These are phyloP conservation scores for Shiraia sp. DNA, from an alignment of 2,329 filamentous ascomycete genomes.

Conservation along the genomic window DNA sequence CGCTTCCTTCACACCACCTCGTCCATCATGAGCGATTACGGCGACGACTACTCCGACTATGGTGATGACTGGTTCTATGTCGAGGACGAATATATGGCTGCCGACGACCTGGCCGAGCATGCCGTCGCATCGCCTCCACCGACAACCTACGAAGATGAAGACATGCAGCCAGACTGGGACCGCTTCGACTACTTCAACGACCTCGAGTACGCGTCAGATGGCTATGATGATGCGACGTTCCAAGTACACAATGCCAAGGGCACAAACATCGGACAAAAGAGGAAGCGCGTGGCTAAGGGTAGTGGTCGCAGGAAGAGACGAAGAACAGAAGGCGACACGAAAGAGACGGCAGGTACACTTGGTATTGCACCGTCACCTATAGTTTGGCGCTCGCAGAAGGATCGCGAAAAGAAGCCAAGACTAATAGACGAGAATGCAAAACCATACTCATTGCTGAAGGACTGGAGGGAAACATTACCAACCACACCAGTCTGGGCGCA, in stretches of 20 bases:
- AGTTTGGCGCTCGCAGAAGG: conserved; percentile 37
- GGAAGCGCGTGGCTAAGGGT: conserved; percentile 28
- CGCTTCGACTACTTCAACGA: conserved; percentile 54
- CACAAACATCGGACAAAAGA: conserved; percentile 31
- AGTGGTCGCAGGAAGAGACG: conserved; percentile 33
- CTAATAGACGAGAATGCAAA: conserved; percentile 32
- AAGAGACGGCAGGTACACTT: conserved; percentile 8
- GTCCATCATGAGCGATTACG: conserved; percentile 48
- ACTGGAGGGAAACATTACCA: conserved; percentile 50
- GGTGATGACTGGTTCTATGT: conserved; percentile 53
- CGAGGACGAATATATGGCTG: conserved; percentile 48
- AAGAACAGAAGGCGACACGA: conserved; percentile 6
- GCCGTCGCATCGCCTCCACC: conserved; percentile 50
- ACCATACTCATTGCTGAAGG: conserved; percentile 47
- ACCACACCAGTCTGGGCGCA: conserved; percentile 31
- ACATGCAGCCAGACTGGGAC: conserved; percentile 49
- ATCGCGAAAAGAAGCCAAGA: conserved; percentile 27
- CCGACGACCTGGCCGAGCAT: conserved; percentile 56
- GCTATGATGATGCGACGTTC: conserved; percentile 49
- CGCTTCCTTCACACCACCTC: conserved; percentile 2
- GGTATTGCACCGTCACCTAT: conserved; percentile 31
- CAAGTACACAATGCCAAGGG: conserved; percentile 21
- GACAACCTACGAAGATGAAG: conserved; percentile 34
- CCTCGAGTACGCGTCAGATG: conserved; percentile 53
- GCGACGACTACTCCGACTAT: conserved; percentile 43